Evolutionary conservation across 352 stramenopile genomes (phyloP).

Genomic region (Globisporangium ultimum): DNA sequence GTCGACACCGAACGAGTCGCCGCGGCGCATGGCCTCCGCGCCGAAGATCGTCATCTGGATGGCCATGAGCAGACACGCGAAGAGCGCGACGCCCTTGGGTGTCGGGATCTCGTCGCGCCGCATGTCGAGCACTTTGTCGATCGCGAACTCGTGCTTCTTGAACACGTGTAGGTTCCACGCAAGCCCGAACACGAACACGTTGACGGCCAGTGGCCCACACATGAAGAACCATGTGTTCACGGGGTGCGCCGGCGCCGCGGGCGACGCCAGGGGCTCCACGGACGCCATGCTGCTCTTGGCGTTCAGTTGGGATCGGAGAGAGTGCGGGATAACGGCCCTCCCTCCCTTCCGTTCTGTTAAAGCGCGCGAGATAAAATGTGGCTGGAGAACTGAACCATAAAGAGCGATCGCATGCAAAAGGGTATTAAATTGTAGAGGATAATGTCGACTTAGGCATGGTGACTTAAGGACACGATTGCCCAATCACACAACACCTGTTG

Average conservation of each 20-base stretch:
- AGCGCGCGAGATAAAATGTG: background rate
- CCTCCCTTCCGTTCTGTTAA: background rate
- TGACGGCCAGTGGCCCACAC: constrained; percentile 67
- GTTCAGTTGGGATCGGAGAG: background rate
- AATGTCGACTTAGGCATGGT: background rate
- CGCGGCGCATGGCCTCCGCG: constrained; percentile 32
- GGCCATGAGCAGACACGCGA: constrained; percentile 26
- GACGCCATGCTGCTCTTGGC: constrained; percentile 9
- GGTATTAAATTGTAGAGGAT: background rate
- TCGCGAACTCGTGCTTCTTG: constrained; percentile 42
- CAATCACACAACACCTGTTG: background rate
- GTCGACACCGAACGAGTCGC: constrained; percentile 41
- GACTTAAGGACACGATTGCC: background rate
- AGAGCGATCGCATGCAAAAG: background rate
- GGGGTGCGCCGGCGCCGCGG: constrained; percentile 10
- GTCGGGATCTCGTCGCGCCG: constrained; percentile 58
- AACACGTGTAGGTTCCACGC: constrained; percentile 68
- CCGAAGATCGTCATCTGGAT: constrained; percentile 60
- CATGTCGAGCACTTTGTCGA: constrained; percentile 74
- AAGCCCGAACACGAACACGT: constrained; percentile 59
- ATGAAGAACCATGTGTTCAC: constrained; percentile 80
- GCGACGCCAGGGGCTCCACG: constrained; percentile 4
- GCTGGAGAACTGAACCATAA: background rate
- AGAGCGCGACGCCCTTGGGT: constrained; percentile 33
- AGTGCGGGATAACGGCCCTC: background rate